Base-by-base conservation (phyloP, 306 rosid genomes). In the Carpinus viminea region DNA sequence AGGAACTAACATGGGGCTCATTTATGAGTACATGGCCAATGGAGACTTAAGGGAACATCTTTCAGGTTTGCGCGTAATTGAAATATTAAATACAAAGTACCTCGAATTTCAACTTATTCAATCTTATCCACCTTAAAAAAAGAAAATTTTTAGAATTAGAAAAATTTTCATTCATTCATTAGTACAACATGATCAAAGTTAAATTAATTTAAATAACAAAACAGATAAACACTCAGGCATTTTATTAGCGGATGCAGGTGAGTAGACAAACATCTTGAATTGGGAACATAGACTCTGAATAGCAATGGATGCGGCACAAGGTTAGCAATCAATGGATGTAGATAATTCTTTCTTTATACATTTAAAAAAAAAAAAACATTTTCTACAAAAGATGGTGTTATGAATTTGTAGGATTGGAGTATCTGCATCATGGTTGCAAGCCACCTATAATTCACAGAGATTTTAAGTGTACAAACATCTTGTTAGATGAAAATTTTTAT, bases 281-380 rank as follows among this genome's bases (percentile, higher is more conserved):
- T 88, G 91, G 91, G 86, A 74, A 76, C 78, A 72, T 0, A 88
- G 91, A 79, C 88, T 88, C 64, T 21, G 57, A 76, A 88, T 86
- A 86, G 85, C 83, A 45, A 46, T 82, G 34, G 88, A 83, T 52
- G 45, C 89, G 26, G 85, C 89, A 18, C 91, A 86, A 85, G 89
- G 91, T 88, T 24, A 65, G 80, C 2, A 61, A 50, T 64, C 62
- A 41, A 12, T 18, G 34, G 55, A 7, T 24, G 26, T 68, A 1
- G 2, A 34, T 64, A 12, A 34, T 28, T 34, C 70, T 64, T 12
- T 7, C 21, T 6, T 15, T 5, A 0, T 12, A 26, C 7, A 12
- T 18, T 1, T 28, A n/a, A n/a, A n/a, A n/a, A n/a, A n/a, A n/a
- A n/a, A n/a, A 28, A 28, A 52, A 52, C 28, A 5, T 1, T 0